Base-by-base conservation (phyloP, 805 yeast genomes). In the Sporopachydermia quercuum region DNA sequence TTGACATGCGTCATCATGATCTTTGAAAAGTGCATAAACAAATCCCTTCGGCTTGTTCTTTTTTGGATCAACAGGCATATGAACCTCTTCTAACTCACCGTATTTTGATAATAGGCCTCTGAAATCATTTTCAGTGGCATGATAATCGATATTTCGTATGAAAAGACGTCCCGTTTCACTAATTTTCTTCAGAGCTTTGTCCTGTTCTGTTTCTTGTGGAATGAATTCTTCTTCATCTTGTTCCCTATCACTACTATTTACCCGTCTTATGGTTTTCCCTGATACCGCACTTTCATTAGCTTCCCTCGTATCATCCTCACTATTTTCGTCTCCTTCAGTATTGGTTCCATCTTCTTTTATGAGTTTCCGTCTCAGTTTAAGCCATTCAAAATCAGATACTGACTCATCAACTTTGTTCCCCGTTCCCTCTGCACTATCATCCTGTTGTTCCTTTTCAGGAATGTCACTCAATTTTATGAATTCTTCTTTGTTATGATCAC, bases 11-110 rank as follows among this genome's bases (percentile, higher is more conserved):
- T 78, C 78, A 5, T 70, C 69, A 5, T 78, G 66, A 45, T 72
- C 65, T n/a, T 57, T 61, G 53, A 80, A 91, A 53, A 78, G 75
- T 8, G 86, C 68, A 52, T 87, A 87, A 0, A 91, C 95, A 57
- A 85, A 84, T 0, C 98, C 98, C 58, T 91, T 91, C 1, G 95
- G 79, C 49, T 76, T 72, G 6, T 94, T 93, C 0, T 93, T 83
- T 60, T 91, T 73, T 3, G 93, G 78, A 53, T 89, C 97, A 30
- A 86, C 57, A 1, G 98, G 96, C 49, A 91, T 66, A 57, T 91
- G 98, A 1, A 85, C 94, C 60, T 91, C 97, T 47, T 77, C 83
- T 33, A 86, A 56, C 4, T 62, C 61, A 5, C 98, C 98, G 54
- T 61, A 91, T 3, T 63, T 54, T 3, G 66, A 45, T 51, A 91